Conservation (phyloP, 1,139 yeast species). For the Taphrina betulina region DNA sequence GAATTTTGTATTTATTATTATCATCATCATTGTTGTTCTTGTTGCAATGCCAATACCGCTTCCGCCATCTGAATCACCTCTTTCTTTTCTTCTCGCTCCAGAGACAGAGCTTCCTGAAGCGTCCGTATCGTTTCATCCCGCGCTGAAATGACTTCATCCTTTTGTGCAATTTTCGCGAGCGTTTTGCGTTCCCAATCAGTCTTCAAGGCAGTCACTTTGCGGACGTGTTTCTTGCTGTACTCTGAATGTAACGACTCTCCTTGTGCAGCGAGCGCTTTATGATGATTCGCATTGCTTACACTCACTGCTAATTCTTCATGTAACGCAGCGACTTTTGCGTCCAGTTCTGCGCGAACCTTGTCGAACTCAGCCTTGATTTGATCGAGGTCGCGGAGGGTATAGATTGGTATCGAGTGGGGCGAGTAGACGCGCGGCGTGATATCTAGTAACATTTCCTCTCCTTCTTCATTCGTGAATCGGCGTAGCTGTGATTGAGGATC, state of each 20-base stretch:
- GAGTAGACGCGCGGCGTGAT: conserved; percentile 31
- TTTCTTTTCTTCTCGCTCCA: conserved; percentile 28
- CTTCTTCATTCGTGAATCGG: conserved; percentile 15
- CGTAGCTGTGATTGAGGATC: conserved; percentile 11
- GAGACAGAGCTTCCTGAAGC: conserved; percentile 11
- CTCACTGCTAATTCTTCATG: conserved; percentile 22
- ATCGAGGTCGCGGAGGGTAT: conserved; percentile 27
- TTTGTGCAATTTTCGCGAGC: conserved; percentile 11
- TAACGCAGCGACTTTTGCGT: conserved; percentile 8
- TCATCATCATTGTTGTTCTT: not conserved
- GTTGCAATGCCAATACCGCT: conserved; percentile 21
- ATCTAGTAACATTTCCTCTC: conserved; percentile 29
- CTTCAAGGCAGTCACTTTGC: conserved; percentile 33
- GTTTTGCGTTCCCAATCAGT: conserved; percentile 31
- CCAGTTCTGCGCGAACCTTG: conserved; percentile 3
- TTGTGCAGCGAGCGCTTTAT: conserved; percentile 25
- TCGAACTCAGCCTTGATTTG: conserved; percentile 24
- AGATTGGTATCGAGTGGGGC: conserved; percentile 25
- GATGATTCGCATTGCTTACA: conserved; percentile 21
- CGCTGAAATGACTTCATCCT: conserved; percentile 19
- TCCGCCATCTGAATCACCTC: conserved; percentile 31
- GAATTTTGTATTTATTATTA: too few species aligned
- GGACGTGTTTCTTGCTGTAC: conserved; percentile 33
- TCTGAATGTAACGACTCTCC: conserved; percentile 30
- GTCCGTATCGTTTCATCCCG: conserved; percentile 8